Evolutionary conservation across 2,329 filamentous ascomycete species (phyloP), one percentile per base, ranked within the genome.

Genomic region (Lizonia empirigonia): DNA sequence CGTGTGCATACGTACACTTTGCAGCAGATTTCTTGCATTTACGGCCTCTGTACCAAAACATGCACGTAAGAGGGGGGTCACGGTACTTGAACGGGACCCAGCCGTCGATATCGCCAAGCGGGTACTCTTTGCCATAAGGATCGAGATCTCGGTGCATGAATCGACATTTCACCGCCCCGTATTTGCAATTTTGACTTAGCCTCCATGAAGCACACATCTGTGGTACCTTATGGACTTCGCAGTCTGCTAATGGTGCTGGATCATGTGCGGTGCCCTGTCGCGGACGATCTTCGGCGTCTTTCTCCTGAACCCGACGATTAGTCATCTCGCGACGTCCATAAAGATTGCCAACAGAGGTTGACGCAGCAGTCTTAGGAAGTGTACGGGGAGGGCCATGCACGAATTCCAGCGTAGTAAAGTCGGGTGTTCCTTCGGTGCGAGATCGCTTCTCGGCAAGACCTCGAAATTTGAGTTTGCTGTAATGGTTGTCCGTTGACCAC

Each of bases 201-300:
- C 56, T 63, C 64, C 65, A 73, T 1, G 64, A 44, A 35, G 53
- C 60, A 29, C 71, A 73, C 5, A 63, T 62, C 29, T 63, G n/a
- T 9, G 62, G 69, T 12, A 67, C 40, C 57, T 73, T 73, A 7
- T 55, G 36, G 4, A 23, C 7, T 38, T 69, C 67, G 56, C 62
- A 68, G 7, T 56, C 37, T 26, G 48, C 53, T 7, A 66, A 45
- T 13, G 60, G 46, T 7, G 7, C 16, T 15, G 20, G 23, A 2
- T 27, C 37, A 27, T 51, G 33, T 8, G 33, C 24, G 10, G 37
- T 4, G 5, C n/a, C 32, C n/a, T 27, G 44, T 23, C 27, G 41
- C 26, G 34, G 33, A 15, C 13, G 29, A 20, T 63, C 51, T 9
- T 59, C 32, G 1, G 30, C 26, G 18, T 56, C 49, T 7, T 41